Percentiles rank a stretch among this genome's conserved stretches.
phyloP scores from a whole-genome alignment of 225 moss, liverwort and hornwort genomes.

The Straminergon stramineum region DNA sequence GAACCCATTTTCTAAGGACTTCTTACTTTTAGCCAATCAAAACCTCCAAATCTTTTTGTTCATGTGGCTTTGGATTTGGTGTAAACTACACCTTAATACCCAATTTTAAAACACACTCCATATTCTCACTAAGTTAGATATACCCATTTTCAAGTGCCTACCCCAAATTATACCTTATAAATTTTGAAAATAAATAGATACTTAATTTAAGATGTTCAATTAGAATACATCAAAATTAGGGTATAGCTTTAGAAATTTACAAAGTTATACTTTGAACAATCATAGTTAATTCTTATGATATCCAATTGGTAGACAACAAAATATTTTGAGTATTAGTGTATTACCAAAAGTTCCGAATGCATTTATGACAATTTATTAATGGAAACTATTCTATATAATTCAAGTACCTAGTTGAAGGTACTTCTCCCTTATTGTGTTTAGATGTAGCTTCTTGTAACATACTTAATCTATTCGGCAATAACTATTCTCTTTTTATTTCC shows the following conservation, averaged over 20 bases:
- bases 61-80: neutral
- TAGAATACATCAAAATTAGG: fast-evolving
- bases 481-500: neutral
- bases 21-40: neutral
- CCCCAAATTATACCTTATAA: fast-evolving
- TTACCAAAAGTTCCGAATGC: too few relatives aligned
- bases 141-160: neutral
- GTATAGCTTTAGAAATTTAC: neutral
- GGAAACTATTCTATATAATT: neutral
- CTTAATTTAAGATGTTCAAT: neutral
- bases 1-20: fast-evolving
- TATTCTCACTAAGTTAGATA: neutral
- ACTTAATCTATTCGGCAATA: neutral
- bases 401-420: neutral
- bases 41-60: neutral
- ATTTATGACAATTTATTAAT: too few relatives aligned
- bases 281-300: too few relatives aligned
- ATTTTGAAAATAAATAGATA: neutral
- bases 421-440: fast-evolving
- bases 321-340: too few relatives aligned
- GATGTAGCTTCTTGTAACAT: neutral
- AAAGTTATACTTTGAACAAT: too few relatives aligned
- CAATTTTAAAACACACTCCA: neutral
- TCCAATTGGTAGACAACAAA: too few relatives aligned
- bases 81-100: fast-evolving